Base-by-base conservation (phyloP, 306 rosid species). In the Acacia melanoxylon region DNA sequence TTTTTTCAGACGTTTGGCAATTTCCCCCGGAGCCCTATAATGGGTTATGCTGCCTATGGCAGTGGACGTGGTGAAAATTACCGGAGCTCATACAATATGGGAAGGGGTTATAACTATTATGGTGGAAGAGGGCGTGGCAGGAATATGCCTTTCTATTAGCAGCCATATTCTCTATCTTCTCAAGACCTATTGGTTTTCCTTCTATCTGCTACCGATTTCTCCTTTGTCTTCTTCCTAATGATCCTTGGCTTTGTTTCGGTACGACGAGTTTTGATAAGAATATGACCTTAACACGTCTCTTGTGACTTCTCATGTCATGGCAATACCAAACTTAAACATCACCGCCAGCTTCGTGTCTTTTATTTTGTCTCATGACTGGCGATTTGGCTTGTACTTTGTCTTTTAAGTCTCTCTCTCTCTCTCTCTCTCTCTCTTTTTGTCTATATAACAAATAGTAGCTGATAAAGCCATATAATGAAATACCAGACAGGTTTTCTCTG, bases 1-100 rank as follows among this genome's bases (percentile, higher is more conserved):
- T 65, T 17, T 71, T 81, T 74, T 68, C 94, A 93, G 97, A 82
- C 91, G 54, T 89, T 85, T 79, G 94, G 87, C 81, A 85, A 83
- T 85, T 82, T 86, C 77, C 88, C 86, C 46, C 89, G 75, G 80
- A 88, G 87, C 83, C 88, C 87, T 75, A 70, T 80, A 59, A 29
- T 74, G 65, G 78, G 84, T 63, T 78, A 87, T 72, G 85, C 87
- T 58, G 86, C 82, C 75, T 77, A 86, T 86, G 90, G 85, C 58
- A 76, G 75, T 78, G 93, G 89, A 22, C 87, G 84, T 31, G 86
- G 91, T 78, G 83, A 44, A 70, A 72, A 71, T 86, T 80, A 83
- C 83, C 71, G 76, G 80, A 87, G 80, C 79, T 45, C 90, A 49
- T 42, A 84, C 86, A 80, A 81, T 63, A 81, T 82, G 82, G 89